Percentiles rank a stretch among this genome's conserved stretches.
phyloP scores from a whole-genome alignment of 768 basidiomycete genomes.

The Agrocybe chaxingu region DNA sequence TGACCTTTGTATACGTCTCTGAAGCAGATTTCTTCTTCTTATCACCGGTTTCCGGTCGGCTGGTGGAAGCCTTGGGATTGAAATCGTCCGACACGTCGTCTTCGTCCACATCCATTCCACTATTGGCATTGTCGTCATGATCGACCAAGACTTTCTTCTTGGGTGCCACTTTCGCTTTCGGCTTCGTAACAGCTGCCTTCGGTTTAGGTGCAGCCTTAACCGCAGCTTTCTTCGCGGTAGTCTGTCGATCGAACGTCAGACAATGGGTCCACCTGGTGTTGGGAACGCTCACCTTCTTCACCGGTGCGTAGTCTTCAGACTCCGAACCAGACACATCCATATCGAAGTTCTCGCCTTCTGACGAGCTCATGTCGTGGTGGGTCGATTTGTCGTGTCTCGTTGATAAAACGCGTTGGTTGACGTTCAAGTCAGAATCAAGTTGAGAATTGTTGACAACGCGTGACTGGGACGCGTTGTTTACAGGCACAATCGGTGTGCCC shows the following conservation, averaged over 20 bases:
- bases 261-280: neutral
- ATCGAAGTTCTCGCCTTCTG: constrained; percentile 68
- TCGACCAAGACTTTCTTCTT: constrained; percentile 74
- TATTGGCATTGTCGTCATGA: constrained; percentile 61
- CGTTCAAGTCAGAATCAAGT: neutral
- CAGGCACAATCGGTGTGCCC: neutral
- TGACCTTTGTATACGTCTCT: constrained; percentile 87
- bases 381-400: neutral
- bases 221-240: constrained; percentile 28
- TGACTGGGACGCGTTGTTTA: constrained; percentile 15
- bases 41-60: constrained; percentile 20
- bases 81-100: constrained; percentile 38
- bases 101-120: constrained; percentile 38
- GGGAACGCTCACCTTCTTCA: constrained; percentile 42
- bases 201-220: constrained; percentile 41
- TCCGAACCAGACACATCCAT: constrained; percentile 60
- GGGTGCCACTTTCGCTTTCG: constrained; percentile 49
- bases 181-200: constrained; percentile 37
- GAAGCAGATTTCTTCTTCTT: constrained; percentile 85
- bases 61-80: constrained; percentile 21
- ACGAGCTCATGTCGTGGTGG: constrained; percentile 59
- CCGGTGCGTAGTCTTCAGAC: constrained; percentile 66
- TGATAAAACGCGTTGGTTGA: neutral
- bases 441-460: constrained; percentile 3
- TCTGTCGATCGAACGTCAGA: constrained; percentile 14